These are phyloP conservation scores for Eustoma russellianum DNA, from an alignment of 257 asterid genomes.

Conservation along the genomic window DNA sequence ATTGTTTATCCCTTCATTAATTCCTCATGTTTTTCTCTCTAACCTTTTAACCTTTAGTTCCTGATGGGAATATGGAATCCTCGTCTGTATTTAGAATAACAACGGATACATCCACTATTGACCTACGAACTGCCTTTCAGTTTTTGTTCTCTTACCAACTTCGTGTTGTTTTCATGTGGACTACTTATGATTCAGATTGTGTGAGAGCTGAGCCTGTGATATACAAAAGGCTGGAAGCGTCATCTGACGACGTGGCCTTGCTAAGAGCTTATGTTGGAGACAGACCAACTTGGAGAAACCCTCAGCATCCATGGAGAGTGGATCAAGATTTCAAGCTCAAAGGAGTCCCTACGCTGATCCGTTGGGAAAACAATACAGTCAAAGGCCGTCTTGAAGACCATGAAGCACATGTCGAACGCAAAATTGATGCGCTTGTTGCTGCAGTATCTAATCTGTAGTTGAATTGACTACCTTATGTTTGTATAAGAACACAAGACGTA, in stretches of 20 bases:
- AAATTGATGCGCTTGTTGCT: conserved; percentile 45
- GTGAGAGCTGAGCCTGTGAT: conserved; percentile 97
- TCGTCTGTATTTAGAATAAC: no score
- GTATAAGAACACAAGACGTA: no score
- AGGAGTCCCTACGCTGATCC: conserved; percentile 80
- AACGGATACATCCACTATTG: no score
- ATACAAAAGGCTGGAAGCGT: conserved; percentile 67
- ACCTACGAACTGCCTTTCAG: no score
- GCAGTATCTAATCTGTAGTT: conserved; percentile 3
- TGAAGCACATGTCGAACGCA: conserved; percentile 65
- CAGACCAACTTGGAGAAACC: conserved; percentile 78
- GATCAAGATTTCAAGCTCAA: conserved; percentile 57
- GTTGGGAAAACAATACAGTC: conserved; percentile 59
- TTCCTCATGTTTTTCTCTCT: no score
- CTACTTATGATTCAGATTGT: conserved; percentile 37
- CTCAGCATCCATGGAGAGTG: conserved; percentile 68
- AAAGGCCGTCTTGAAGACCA: conserved; percentile 77
- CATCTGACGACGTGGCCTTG: conserved; percentile 49
- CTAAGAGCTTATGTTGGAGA: conserved; percentile 94
- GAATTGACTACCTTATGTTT: no score
- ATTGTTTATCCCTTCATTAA: no score
- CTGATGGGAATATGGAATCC: no score
- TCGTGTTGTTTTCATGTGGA: conserved; percentile 1
- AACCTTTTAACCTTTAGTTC: no score
- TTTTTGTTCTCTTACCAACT: no score